Conservation (phyloP, 768 basidiomycete species). For the Russula ochroleuca region DNA sequence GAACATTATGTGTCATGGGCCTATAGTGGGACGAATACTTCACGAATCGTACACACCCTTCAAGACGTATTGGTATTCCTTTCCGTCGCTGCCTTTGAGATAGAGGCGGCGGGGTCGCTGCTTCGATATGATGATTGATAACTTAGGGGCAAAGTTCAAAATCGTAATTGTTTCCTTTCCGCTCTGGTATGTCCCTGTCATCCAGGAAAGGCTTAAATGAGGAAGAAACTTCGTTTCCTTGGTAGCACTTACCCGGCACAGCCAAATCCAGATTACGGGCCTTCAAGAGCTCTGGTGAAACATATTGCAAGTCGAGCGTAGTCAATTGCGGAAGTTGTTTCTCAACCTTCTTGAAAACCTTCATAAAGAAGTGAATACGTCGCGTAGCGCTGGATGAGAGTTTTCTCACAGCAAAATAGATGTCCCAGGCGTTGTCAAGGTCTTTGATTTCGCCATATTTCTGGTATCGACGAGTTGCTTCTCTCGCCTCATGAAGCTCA, state of each 20-base stretch:
- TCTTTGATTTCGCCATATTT: conserved; percentile 83
- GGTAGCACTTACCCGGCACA: conserved; percentile 71
- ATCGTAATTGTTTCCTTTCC: conserved; percentile 82
- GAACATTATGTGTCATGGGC: background rate
- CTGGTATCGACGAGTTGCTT: conserved; percentile 83
- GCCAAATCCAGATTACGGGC: conserved; percentile 89
- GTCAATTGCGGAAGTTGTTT: conserved; percentile 88
- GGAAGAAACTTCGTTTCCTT: background rate
- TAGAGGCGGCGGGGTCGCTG: conserved; percentile 89
- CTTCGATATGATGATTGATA: conserved; percentile 93
- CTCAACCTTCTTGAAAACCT: conserved; percentile 96
- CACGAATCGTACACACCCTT: conserved; percentile 60
- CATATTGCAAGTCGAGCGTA: conserved; percentile 92
- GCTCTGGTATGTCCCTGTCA: conserved; percentile 82
- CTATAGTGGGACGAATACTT: background rate
- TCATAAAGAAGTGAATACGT: conserved; percentile 7
- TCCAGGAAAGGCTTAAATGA: background rate
- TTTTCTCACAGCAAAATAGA: conserved; percentile 83
- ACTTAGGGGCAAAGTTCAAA: conserved; percentile 79
- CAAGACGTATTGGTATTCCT: conserved; percentile 86
- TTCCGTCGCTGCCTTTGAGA: conserved; percentile 85
- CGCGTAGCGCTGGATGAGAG: background rate
- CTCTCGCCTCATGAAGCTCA: conserved; percentile 87
- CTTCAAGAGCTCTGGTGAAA: conserved; percentile 87
- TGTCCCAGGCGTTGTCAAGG: conserved; percentile 97